Base-by-base conservation (phyloP, 208 protist species). In the Leptomonas seymouri region DNA sequence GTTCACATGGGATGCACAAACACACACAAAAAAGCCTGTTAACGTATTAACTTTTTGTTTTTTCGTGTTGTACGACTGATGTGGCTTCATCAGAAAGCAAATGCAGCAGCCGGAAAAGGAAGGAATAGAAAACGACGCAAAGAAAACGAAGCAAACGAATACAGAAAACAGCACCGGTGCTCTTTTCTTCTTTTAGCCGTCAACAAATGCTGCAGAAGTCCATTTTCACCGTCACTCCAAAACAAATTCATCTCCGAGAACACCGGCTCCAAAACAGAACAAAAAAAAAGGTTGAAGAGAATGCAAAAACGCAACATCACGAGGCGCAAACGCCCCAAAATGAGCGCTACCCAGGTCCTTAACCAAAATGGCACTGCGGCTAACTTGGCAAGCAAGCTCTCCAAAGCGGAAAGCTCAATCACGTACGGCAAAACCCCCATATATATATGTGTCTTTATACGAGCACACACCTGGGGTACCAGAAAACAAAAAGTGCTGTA, bases 71-170 rank as follows among this genome's bases (percentile, higher is more conserved):
- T 31, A 15, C 50, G 50, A n/a, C 50, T 56, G 50, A 14, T 56
- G 27, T 28, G 27, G 12, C 27, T 56, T 56, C 27, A 14, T 18
- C 8, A n/a, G 44, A 48, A 58, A 48, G 39, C 12, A 21, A 59
- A 59, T 28, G 54, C 54, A 44, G 18, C 27, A 23, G 25, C 18
- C 20, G 50, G 5, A 41, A 39, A 16, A 23, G 15, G 49, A 50
- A 59, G 3, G 36, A 34, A 51, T 9, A 57, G 4, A 41, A 44
- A 57, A 36, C 18, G 27, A 48, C 55, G 20, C 12, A 39, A 42
- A 51, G 61, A 68, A 5, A 68, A 34, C 53, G 49, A 55, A 53
- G 41, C 28, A 39, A 9, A 39, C 34, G 34, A 39, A 12, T 39
- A 12, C 34, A 39, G 34, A 39, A 9, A 39, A 12, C 34, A 9